These are phyloP conservation scores for Phytophthora tubulina DNA, from an alignment of 352 stramenopile species.

Conservation along the genomic window DNA sequence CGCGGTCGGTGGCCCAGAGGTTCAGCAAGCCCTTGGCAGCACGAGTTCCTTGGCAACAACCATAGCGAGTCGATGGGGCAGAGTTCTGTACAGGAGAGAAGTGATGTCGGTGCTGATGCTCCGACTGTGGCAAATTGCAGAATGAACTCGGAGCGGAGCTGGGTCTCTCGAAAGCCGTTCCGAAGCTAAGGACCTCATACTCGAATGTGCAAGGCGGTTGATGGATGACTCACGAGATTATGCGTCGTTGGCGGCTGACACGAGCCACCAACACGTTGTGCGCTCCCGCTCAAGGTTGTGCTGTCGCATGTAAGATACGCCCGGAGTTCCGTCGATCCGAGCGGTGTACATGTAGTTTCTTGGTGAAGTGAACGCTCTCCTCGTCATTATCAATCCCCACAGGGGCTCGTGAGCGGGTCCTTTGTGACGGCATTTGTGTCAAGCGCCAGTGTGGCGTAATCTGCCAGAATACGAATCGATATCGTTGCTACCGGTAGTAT, in stretches of 20 bases:
- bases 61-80: conserved; percentile 13
- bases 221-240: conserved; percentile 23
- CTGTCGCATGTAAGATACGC: conserved; percentile 5
- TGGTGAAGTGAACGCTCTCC: no score
- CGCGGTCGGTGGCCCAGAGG: conserved; percentile 57
- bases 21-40: conserved; percentile 48
- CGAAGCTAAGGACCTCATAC: background rate
- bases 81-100: background rate
- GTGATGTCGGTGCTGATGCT: conserved; percentile 10
- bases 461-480: no score
- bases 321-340: background rate
- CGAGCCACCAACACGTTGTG: background rate
- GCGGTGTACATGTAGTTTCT: conserved; percentile 18
- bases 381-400: no score
- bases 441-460: no score
- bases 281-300: background rate
- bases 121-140: conserved; percentile 9
- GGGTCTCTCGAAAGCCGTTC: background rate
- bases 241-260: background rate
- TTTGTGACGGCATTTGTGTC: no score
- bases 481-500: no score
- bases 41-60: conserved; percentile 34
- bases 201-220: conserved; percentile 4
- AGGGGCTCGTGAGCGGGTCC: no score
- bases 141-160: conserved; percentile 12